These are phyloP conservation scores for Nakazawaea pomicola DNA, from an alignment of 805 yeast species.

Conservation along the genomic window DNA sequence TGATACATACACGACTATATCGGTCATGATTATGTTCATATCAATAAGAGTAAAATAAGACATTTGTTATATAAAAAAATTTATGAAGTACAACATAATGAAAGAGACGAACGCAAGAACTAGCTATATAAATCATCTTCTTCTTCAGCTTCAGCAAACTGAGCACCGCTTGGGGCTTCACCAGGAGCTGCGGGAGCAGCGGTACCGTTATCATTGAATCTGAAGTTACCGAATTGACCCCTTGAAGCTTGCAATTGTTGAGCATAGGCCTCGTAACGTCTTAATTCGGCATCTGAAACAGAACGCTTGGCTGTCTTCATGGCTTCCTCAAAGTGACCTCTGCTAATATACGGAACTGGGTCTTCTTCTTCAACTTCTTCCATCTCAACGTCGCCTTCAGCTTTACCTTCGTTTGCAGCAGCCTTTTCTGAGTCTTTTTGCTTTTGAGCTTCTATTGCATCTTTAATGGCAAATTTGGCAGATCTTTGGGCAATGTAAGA, in stretches of 20 bases:
- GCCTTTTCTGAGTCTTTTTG: constrained; percentile 44
- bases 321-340: constrained; percentile 95
- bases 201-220: constrained; percentile 54
- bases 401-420: constrained; percentile 22
- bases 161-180: constrained; percentile 33
- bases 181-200: constrained; percentile 27
- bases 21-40: too few relatives aligned
- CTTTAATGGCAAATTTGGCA: constrained; percentile 98
- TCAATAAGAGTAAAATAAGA: background rate
- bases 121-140: constrained; percentile 40
- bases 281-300: constrained; percentile 93
- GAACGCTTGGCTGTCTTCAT: constrained; percentile 99
- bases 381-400: constrained; percentile 32
- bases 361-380: constrained; percentile 74
- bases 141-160: constrained; percentile 45
- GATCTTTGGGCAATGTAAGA: constrained; percentile 96
- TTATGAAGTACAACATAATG: too few relatives aligned
- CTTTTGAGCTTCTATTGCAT: constrained; percentile 83
- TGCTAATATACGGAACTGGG: constrained; percentile 93
- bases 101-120: background rate
- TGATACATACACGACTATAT: background rate
- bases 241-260: constrained; percentile 95
- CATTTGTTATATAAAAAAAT: background rate
- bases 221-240: constrained; percentile 89
- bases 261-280: constrained; percentile 98